Base-by-base conservation (phyloP, 768 basidiomycete species). In the Lenzites betulinus region DNA sequence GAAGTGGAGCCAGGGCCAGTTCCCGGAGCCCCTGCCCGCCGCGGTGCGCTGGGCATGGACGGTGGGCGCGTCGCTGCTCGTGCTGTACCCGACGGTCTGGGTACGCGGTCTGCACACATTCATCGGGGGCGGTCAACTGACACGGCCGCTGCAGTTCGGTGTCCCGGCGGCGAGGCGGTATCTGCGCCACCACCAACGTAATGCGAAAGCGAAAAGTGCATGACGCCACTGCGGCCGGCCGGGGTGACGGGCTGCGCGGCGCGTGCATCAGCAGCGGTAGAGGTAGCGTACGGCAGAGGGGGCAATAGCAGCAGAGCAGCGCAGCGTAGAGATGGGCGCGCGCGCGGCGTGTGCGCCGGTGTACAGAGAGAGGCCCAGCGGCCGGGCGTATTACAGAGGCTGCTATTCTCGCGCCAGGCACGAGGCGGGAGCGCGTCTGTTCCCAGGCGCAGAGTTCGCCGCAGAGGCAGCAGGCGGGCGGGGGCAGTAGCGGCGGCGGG, bases 1-100 rank as follows among this genome's bases (percentile, higher is more conserved):
- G 66, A 94, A 94, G 77, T 94, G 91, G 92, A 85, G 89, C 64
- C 77, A 83, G 66, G 89, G 87, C 12, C 82, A 85, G 71, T 93
- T 87, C 69, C 72, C 77, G 18, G 82, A 77, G 65, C 86, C 90
- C 23, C 71, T 91, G 15, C 92, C 92, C 15, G 64, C 65, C 51
- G 62, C 67, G 54, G 88, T 93, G 61, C 84, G 81, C 74, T 80
- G 80, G 79, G 86, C 85, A 12, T 91, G 89, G 88, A 70, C 74
- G n/a, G 65, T 84, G 13, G 89, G 84, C 26, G 81, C 75, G 22
- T 69, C 69, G n/a, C 68, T 89, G 47, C 75, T 93, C 60, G 75
- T 88, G 18, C 69, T 89, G 53, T 93, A 93, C 78, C 90, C 92
- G 16, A 74, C 76, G 15, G 70, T 87, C 13, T 80, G 83, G 81